Evolutionary conservation across 1,284 basidiomycete species (phyloP), one percentile per base, ranked within the genome.

Genomic region (Ustilago tritici): DNA sequence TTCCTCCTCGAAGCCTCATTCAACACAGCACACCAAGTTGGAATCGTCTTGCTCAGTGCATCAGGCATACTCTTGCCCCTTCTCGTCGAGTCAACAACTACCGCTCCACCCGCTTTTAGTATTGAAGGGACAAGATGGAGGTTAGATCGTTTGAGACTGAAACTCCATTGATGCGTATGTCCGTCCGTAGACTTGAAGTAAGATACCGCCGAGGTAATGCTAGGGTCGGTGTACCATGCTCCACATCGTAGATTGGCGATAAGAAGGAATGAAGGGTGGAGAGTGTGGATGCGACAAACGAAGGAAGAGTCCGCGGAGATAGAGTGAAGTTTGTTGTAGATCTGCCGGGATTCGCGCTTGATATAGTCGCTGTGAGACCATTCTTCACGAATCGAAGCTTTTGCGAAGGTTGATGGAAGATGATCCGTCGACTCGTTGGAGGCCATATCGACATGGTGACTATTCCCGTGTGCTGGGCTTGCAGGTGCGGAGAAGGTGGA

Each of bases 141-240:
- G 84, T 98, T 98, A 0, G 94, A 91, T 15, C 96, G 80, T 70
- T 83, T 82, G 28, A 84, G 46, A 38, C 75, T 76, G 68, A 76
- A 79, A 14, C 55, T 55, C 77, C 87, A 81, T 60, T 88, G 86
- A 59, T 91, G 90, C 73, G 91, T 92, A 82, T 98, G 96, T 0
- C 96, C 96, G 81, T 99, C 96, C 0, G 95, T 98, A 0, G 95
- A 96, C 87, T 99, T 99, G 90, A 98, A 98, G 88, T 99, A 98
- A 14, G 92, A 93, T 5, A 80, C 79, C 0, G 89, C 88, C 5
- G 63, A 55, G 1, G 79, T 64, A 19, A 50, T 87, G 81, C 38
- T 86, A 5, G 95, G 93, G 77, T 93, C 89, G 8, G 92, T 91
- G 86, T 98, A 98, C 95, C 96, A 98, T 5, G 92, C 93, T 1